Evolutionary conservation across 371 early-diverging fungal species (phyloP).

Genomic region (Conidiobolus incongruus): DNA sequence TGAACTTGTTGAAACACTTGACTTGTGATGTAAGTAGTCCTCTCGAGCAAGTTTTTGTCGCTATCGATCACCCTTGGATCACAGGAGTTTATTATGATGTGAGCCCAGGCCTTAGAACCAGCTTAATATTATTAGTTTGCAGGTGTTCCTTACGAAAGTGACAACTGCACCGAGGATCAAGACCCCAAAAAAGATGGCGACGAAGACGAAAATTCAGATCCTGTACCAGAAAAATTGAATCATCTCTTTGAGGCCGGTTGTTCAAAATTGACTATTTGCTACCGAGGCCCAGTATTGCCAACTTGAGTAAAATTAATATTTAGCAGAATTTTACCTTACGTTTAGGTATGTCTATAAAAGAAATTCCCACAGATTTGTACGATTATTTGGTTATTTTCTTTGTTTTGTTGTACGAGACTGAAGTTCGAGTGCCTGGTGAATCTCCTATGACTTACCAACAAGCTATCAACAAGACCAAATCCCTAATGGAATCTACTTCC

Average conservation of each 20-base stretch:
- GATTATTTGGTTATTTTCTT: constrained; percentile 35
- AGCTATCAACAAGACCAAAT: constrained; percentile 25
- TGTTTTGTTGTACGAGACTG: constrained; percentile 13
- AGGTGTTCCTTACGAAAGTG: constrained; percentile 20
- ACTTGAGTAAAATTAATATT: constrained; percentile 12
- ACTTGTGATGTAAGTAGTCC: constrained; percentile 28
- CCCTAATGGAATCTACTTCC: constrained; percentile 12
- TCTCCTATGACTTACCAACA: constrained; percentile 21
- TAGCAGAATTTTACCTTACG: constrained; percentile 15
- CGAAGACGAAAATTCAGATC: too few relatives aligned
- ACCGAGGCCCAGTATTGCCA: constrained; percentile 19
- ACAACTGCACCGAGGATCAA: constrained; percentile 4
- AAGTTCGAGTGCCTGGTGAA: background rate
- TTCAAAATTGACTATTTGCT: constrained; percentile 24
- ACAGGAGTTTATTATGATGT: constrained; percentile 29
- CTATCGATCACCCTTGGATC: constrained; percentile 23
- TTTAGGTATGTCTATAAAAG: constrained; percentile 20
- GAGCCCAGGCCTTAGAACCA: constrained; percentile 17
- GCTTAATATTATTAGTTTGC: constrained; percentile 22
- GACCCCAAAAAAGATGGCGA: constrained; percentile 2
- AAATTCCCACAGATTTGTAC: constrained; percentile 20
- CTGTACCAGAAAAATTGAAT: constrained; percentile 7
- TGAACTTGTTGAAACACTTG: constrained; percentile 34
- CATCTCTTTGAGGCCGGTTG: constrained; percentile 13
- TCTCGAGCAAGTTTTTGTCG: constrained; percentile 31